Evolutionary conservation across 73 alveolate species (phyloP), one percentile per base, ranked within the genome.

Genomic region (Tetrahymena thermophila): DNA sequence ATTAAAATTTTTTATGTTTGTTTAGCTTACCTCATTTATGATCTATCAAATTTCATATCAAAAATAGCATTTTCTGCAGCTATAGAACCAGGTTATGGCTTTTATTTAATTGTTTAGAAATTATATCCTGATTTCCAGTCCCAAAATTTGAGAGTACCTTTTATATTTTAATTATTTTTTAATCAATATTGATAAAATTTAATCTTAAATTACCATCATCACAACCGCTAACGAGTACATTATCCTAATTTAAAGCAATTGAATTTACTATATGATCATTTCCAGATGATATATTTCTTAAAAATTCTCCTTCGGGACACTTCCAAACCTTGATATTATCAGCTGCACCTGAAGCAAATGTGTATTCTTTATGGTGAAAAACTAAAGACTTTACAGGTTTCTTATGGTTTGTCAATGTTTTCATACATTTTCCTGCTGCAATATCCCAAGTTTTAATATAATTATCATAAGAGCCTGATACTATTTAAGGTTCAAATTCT

Each of bases 341-440:
- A 38, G 99, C 98, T 9, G 99, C 99, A 40, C 99, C 99, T 25
- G 99, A 96, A 28, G 98, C 98, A 94, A 99, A 99, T 56, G 99
- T 98, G 96, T 99, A 99, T 96, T 99, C 99, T 35, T 94, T 95
- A 43, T 98, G 99, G 71, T 99, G 99, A 85, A 98, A 94, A 25
- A 97, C 98, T 95, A 99, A 55, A 34, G 99, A 98, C 94, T 99
- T 95, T 17, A 99, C 98, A 96, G 99, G 97, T 96, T 99, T 99
- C 97, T 99, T 99, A 98, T 99, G 99, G 93, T 99, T 99, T 14
- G 99, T 99, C 84, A 99, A 95, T 28, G 99, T 99, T 57, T 98
- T 98, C 42, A 99, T 93, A 93, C 99, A 96, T 94, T 98, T 95
- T 11, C 99, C 99, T 35, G 98, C 96, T 19, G 98, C 97, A 43